Base-by-base conservation (phyloP, 2,329 filamentous ascomycete genomes). In the Pseudopyricularia javanii region DNA sequence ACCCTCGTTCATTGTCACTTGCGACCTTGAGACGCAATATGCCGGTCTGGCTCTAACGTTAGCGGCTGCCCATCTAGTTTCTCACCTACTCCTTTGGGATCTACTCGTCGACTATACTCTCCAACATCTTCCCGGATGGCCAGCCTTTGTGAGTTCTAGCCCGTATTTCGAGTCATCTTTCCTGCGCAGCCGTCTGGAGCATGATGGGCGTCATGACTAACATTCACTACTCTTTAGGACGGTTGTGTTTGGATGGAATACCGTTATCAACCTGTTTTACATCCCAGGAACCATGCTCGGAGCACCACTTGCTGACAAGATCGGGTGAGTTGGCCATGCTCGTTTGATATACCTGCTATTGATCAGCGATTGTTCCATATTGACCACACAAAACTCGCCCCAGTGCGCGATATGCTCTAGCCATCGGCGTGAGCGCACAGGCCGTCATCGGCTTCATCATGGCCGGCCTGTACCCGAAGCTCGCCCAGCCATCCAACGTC, bases 211-310 rank as follows among this genome's bases (percentile, higher is more conserved):
- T n/a, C n/a, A n/a, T n/a, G n/a, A n/a, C n/a, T n/a, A n/a, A n/a
- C n/a, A n/a, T n/a, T n/a, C n/a, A 30, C 4, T 30, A 9, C 28
- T 4, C 40, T 26, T 14, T 15, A 45, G 40, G 24, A 91, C 88
- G 62, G 86, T 85, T 56, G 71, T 82, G 11, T 91, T 95, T 56
- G 91, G 89, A 40, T 95, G 89, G 89, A 90, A 88, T 63, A 89
- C 86, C 0, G 77, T 95, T 43, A 82, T 94, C 71, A 95, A 93
- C 66, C 71, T 89, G 56, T 95, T 95, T 67, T 94, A 94, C 67
- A 77, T 95, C 49, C 90, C 89, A 7, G 91, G 91, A 1, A 87
- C 88, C 24, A 73, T 91, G 51, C 67, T 86, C 3, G 91, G 91
- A 20, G 86, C 88, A 0, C 86, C 86, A 53, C 71, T 86, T 7